phyloP scores from a whole-genome alignment of 257 asterid genomes.

The Rubia yunnanensis region DNA sequence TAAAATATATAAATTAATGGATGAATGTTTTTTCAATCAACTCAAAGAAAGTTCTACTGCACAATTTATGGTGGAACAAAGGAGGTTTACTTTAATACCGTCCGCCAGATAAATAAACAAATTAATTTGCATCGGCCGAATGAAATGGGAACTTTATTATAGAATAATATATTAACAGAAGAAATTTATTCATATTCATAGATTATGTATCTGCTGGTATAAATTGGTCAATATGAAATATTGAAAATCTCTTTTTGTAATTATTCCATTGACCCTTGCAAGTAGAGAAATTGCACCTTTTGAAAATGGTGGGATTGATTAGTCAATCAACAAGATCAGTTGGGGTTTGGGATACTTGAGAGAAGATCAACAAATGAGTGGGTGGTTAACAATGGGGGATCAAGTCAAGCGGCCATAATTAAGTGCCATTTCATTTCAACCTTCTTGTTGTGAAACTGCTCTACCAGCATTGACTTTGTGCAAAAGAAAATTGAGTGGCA shows the following conservation, averaged over 20 bases:
- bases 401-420: background rate
- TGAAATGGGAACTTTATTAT: no score
- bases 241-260: background rate
- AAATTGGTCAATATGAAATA: background rate
- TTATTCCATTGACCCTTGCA: background rate
- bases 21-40: no score
- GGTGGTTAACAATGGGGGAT: background rate
- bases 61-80: no score
- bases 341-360: background rate
- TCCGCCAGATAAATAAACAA: no score
- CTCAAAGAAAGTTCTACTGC: no score
- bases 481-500: background rate
- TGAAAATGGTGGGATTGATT: background rate
- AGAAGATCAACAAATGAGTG: background rate
- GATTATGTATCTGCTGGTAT: constrained; percentile 2
- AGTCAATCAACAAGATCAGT: background rate
- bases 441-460: constrained; percentile 16
- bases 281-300: background rate
- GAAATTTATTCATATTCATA: background rate
- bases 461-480: constrained; percentile 15
- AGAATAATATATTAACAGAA: background rate
- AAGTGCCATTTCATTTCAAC: constrained; percentile 4
- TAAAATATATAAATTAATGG: no score
- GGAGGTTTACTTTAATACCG: no score
- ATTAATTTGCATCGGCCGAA: background rate